Conservation (phyloP, 73 alveolate genomes). For the Uronychia setigera region DNA sequence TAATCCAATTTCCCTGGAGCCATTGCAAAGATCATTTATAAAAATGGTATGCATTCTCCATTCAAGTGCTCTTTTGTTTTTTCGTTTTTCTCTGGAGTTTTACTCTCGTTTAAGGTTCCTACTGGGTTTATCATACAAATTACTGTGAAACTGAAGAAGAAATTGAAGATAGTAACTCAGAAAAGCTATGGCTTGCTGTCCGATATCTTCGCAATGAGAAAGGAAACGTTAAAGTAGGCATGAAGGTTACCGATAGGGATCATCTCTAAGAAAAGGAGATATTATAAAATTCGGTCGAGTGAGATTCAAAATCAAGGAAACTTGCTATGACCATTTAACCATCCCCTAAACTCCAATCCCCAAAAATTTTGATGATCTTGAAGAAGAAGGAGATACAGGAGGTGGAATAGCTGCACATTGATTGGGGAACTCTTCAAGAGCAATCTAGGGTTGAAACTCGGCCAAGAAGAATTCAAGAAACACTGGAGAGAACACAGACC, state of each 20-base stretch:
- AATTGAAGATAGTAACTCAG: background rate
- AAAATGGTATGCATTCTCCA: background rate
- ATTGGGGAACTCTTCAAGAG: background rate
- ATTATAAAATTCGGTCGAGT: slow-evolving; percentile 44
- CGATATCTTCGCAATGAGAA: background rate
- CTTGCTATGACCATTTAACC: background rate
- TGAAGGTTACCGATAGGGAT: slow-evolving; percentile 4
- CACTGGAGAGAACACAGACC: slow-evolving; percentile 1
- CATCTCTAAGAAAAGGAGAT: slow-evolving; percentile 29
- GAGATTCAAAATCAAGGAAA: slow-evolving; percentile 28
- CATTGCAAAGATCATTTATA: background rate
- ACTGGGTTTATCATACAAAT: background rate
- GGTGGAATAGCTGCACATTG: background rate
- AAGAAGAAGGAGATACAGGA: background rate
- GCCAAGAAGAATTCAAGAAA: background rate
- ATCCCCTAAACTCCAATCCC: background rate
- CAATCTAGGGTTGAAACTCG: background rate
- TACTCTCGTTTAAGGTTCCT: background rate
- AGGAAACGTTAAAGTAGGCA: background rate
- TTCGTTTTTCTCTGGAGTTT: too few species aligned
- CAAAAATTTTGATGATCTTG: background rate
- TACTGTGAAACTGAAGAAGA: background rate
- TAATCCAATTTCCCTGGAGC: background rate
- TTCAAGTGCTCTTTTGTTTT: too few species aligned
- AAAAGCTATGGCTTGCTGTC: background rate